Evolutionary conservation across 163 green algal species (phyloP).

Genomic region (Chlamydomonas reinhardtii): DNA sequence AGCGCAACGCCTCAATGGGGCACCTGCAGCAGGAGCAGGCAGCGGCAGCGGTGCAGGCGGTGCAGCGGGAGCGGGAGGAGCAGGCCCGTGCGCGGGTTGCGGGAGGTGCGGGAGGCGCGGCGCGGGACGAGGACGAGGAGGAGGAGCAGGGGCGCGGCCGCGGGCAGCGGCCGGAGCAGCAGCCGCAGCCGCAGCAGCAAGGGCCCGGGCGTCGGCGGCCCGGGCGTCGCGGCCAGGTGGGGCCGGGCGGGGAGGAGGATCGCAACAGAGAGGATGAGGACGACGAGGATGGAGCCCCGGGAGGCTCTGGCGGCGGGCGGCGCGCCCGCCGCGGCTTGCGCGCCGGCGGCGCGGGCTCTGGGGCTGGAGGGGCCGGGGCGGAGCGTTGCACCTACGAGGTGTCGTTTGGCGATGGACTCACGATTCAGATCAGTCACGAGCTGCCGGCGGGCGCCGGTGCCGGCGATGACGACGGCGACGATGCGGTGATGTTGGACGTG

Average conservation of each 20-base stretch:
- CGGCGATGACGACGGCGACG: slow-evolving; percentile 5
- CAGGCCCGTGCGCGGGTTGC: too few relatives aligned
- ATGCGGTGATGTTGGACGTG: slow-evolving; percentile 42
- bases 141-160: neutral
- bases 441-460: neutral
- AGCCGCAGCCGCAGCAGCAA: neutral
- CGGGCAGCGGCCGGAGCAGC: neutral
- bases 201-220: neutral
- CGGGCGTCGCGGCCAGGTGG: neutral
- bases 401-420: slow-evolving; percentile 32
- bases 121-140: neutral
- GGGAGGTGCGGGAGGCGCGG: too few relatives aligned
- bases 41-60: neutral
- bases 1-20: slow-evolving; percentile 1
- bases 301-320: too few relatives aligned
- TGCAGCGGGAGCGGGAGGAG: neutral
- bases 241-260: neutral
- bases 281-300: neutral
- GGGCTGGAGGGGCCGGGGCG: neutral
- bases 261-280: neutral
- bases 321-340: too few relatives aligned
- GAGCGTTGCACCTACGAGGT: neutral
- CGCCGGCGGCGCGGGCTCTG: neutral
- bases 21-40: neutral
- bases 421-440: slow-evolving; percentile 41